phyloP scores from a whole-genome alignment of 208 protist genomes.

The Porcisia hertigi region DNA sequence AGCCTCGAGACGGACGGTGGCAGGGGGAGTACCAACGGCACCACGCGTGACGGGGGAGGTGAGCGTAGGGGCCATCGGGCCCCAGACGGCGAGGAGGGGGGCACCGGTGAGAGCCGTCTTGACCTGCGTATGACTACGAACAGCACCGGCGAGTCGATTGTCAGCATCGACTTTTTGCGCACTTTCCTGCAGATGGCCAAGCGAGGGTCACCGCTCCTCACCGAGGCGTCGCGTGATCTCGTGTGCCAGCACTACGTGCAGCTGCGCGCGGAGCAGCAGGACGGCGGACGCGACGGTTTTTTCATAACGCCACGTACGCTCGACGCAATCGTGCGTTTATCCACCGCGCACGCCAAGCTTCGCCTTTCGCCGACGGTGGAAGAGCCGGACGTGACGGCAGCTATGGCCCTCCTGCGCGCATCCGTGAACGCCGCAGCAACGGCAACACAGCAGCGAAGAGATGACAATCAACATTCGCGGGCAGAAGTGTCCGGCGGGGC shows the following conservation, averaged over 20 bases:
- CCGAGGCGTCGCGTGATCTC: conserved; percentile 81
- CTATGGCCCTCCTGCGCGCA: conserved; percentile 79
- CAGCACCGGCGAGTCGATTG: conserved; percentile 84
- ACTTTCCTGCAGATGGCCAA: conserved; percentile 96
- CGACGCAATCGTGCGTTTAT: conserved; percentile 97
- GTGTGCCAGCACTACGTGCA: conserved; percentile 92
- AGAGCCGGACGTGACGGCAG: conserved; percentile 85
- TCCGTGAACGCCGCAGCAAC: conserved; percentile 83
- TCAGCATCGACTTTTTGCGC: conserved; percentile 96
- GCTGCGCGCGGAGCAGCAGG: conserved; percentile 84
- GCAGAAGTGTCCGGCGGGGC: conserved; percentile 29
- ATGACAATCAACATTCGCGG: conserved; percentile 57
- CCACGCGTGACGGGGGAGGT: not conserved
- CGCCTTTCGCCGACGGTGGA: conserved; percentile 85
- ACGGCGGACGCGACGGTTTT: conserved; percentile 76
- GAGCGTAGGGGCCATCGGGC: not conserved
- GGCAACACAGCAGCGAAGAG: conserved; percentile 63
- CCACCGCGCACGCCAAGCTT: conserved; percentile 95
- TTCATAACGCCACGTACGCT: conserved; percentile 96
- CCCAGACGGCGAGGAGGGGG: conserved; percentile 11
- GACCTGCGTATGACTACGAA: conserved; percentile 83
- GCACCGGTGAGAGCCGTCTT: conserved; percentile 20
- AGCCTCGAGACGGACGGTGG: conserved; percentile 48
- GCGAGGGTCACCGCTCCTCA: conserved; percentile 74
- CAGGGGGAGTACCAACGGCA: not conserved